These are phyloP conservation scores for Entomortierella parvispora DNA, from an alignment of 192 early-diverging fungal species.

Conservation along the genomic window DNA sequence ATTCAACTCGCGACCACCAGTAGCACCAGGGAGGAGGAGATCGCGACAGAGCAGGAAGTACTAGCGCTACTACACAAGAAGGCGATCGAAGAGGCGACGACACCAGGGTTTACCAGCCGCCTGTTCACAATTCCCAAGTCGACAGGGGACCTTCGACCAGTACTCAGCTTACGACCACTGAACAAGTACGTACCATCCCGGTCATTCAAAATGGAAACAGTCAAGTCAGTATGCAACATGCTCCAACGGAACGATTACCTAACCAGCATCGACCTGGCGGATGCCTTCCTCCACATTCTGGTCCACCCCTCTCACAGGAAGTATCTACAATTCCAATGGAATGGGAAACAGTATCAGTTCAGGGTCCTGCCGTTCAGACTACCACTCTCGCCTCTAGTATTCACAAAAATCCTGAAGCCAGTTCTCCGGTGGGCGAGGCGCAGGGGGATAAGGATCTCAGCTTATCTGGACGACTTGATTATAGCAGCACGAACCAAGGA, in stretches of 20 bases:
- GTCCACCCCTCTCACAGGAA: constrained; percentile 21
- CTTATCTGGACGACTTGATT: constrained; percentile 46
- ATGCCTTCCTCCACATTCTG: constrained; percentile 51
- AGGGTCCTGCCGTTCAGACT: constrained; percentile 35
- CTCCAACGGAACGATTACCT: constrained; percentile 15
- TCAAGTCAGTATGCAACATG: constrained; percentile 12
- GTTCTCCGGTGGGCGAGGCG: constrained; percentile 31
- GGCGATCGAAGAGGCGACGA: not conserved
- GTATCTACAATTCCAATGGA: constrained; percentile 42
- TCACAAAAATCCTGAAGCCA: constrained; percentile 44
- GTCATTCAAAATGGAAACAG: constrained; percentile 24
- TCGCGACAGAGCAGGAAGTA: not conserved
- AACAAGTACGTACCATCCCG: constrained; percentile 4
- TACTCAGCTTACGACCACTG: constrained; percentile 7
- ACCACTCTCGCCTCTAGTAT: constrained; percentile 28
- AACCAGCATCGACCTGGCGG: constrained; percentile 17
- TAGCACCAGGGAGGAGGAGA: no score
- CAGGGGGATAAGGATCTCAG: constrained; percentile 25
- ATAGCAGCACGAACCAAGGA: not conserved
- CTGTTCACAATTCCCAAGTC: constrained; percentile 19
- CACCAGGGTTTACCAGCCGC: not conserved
- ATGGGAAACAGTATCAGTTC: constrained; percentile 42
- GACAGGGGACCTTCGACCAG: constrained; percentile 9
- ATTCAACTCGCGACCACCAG: not conserved
- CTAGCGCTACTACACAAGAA: not conserved